These are phyloP conservation scores for Bathelium albidoporum DNA, from an alignment of 495 filamentous ascomycete genomes.

Conservation along the genomic window DNA sequence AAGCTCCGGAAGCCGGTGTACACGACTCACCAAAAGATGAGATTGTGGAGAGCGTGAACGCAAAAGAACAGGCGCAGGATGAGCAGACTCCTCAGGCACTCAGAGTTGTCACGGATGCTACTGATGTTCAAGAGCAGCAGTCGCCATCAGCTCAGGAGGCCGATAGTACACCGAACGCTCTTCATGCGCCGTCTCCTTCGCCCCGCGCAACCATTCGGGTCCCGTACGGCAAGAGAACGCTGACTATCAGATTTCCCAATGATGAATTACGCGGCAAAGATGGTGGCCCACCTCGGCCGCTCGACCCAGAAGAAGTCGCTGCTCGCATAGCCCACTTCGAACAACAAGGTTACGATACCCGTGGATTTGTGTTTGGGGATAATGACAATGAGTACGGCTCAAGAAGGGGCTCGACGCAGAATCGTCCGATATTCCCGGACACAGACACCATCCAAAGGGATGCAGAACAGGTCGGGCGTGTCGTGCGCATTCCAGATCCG, in stretches of 20 bases:
- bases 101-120: not conserved
- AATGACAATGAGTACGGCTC: not conserved
- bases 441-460: slow-evolving; percentile 47
- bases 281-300: slow-evolving; percentile 39
- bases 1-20: not conserved
- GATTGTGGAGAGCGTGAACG: not conserved
- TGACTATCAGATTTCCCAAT: slow-evolving; percentile 9
- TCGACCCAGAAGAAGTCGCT: slow-evolving; percentile 52
- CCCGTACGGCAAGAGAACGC: slow-evolving; percentile 24
- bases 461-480: slow-evolving; percentile 40
- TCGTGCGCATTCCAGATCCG: slow-evolving; percentile 67
- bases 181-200: not conserved
- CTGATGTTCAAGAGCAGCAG: not conserved
- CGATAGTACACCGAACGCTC: not conserved
- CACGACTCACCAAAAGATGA: not conserved
- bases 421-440: slow-evolving; percentile 63
- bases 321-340: slow-evolving; percentile 61
- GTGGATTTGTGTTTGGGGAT: slow-evolving; percentile 47
- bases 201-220: slow-evolving; percentile 3
- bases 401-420: slow-evolving; percentile 35
- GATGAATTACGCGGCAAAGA: slow-evolving; percentile 25
- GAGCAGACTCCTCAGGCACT: not conserved
- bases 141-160: not conserved
- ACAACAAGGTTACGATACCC: slow-evolving; percentile 61
- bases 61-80: not conserved